phyloP scores from a whole-genome alignment of 1,284 basidiomycete genomes.

The Rhodotorula mucilaginosa region DNA sequence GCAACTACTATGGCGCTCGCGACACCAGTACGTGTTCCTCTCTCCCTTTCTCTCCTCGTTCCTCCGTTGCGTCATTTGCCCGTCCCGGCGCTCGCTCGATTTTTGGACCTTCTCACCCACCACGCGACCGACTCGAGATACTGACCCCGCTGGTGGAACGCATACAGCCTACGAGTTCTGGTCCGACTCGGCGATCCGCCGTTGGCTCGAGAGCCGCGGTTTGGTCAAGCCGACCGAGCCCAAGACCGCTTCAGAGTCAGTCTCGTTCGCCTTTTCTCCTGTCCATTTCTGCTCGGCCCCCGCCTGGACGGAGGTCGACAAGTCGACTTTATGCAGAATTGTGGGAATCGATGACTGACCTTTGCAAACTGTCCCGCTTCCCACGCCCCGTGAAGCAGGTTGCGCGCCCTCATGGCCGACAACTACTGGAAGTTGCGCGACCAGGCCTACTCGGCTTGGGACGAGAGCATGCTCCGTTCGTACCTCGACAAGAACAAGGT shows the following conservation, averaged over 20 bases:
- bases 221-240: slow-evolving; percentile 40
- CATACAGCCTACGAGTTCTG: slow-evolving; percentile 32
- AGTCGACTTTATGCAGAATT: too few relatives aligned
- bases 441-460: slow-evolving; percentile 41
- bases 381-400: slow-evolving; percentile 19
- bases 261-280: neutral
- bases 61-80: too few relatives aligned
- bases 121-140: too few relatives aligned
- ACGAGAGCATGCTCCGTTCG: slow-evolving; percentile 44
- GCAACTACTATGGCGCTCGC: slow-evolving; percentile 68
- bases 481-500: slow-evolving; percentile 75
- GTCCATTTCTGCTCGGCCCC: neutral
- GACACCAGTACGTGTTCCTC: slow-evolving; percentile 59
- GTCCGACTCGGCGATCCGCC: slow-evolving; percentile 37
- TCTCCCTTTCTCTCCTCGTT: slow-evolving; percentile 12
- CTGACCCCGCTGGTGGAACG: too few relatives aligned
- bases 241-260: slow-evolving; percentile 36
- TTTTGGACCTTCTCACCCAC: neutral
- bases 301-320: too few relatives aligned
- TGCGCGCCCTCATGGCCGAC: slow-evolving; percentile 30
- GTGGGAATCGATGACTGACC: neutral
- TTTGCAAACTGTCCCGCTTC: neutral
- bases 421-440: slow-evolving; percentile 44
- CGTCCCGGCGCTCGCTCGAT: too few relatives aligned
- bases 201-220: slow-evolving; percentile 43